These are phyloP conservation scores for Rhodomyrtus psidioides DNA, from an alignment of 441 rosid genomes.

Conservation along the genomic window DNA sequence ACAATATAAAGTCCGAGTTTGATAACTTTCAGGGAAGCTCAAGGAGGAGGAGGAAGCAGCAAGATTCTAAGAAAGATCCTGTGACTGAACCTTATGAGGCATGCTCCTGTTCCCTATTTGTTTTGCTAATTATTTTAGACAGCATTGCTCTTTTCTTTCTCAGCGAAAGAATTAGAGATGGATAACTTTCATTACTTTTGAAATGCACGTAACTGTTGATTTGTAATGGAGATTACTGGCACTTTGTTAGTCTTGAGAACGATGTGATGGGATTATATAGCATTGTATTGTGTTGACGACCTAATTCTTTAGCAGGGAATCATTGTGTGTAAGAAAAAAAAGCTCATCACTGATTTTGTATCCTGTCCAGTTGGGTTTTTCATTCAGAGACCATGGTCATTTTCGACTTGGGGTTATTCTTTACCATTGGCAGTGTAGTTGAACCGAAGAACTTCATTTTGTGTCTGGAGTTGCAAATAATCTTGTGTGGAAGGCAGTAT, in stretches of 20 bases:
- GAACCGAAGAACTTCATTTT: not conserved
- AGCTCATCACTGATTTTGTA: not conserved
- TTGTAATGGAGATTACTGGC: not conserved
- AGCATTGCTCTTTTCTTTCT: not conserved
- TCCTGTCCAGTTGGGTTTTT: not conserved
- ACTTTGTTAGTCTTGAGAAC: not conserved
- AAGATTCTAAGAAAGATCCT: conserved; percentile 67
- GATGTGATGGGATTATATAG: not conserved
- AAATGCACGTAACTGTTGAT: not conserved
- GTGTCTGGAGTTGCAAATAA: not conserved
- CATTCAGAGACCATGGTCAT: not conserved
- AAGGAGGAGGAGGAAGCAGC: conserved; percentile 68
- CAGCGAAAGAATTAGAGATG: not conserved
- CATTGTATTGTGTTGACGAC: not conserved
- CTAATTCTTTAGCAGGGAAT: not conserved
- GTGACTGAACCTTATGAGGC: conserved; percentile 70
- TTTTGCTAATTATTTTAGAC: not conserved
- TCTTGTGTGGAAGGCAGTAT: not conserved
- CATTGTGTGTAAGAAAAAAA: not conserved
- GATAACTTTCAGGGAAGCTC: conserved; percentile 62
- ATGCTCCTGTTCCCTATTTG: conserved; percentile 10
- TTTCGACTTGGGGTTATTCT: not conserved
- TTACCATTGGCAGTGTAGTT: not conserved
- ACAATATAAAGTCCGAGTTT: conserved; percentile 47
- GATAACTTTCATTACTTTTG: not conserved